A percentile compares a stretch with the other conserved stretches of the same genome.
Evolutionary conservation across 208 protist genomes (phyloP).

Genomic region (Trypanosoma melophagium): DNA sequence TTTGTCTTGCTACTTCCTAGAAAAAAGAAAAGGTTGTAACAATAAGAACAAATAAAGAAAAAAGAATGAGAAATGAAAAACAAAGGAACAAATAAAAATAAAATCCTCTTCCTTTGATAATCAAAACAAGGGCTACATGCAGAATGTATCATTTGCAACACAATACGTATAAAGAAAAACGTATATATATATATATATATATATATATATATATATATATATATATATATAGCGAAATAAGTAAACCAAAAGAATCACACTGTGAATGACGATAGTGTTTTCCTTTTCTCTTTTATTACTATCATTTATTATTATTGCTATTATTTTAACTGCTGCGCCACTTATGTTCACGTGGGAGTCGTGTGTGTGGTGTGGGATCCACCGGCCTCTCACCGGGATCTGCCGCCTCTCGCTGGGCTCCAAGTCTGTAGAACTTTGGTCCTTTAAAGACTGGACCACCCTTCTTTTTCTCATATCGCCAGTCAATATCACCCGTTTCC

Average conservation of each 20-base stretch:
- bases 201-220: too few relatives aligned
- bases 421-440: constrained; percentile 73
- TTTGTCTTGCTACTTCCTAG: too few relatives aligned
- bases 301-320: too few relatives aligned
- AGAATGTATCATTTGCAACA: too few relatives aligned
- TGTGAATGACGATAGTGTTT: not conserved
- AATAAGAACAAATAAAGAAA: not conserved
- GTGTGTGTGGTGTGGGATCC: constrained; percentile 41
- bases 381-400: constrained; percentile 50
- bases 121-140: too few relatives aligned
- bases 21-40: constrained; percentile 2
- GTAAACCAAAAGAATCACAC: too few relatives aligned
- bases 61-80: not conserved
- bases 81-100: not conserved
- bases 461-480: constrained; percentile 77
- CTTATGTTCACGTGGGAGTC: constrained; percentile 20
- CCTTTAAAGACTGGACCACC: constrained; percentile 74
- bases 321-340: constrained; percentile 44
- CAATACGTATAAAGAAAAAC: too few relatives aligned
- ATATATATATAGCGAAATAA: too few relatives aligned
- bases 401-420: constrained; percentile 49
- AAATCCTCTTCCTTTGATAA: constrained; percentile 5
- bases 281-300: not conserved
- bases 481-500: constrained; percentile 83
- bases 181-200: too few relatives aligned